Base-by-base conservation (phyloP, 306 rosid genomes). In the Hippophae rhamnoides region DNA sequence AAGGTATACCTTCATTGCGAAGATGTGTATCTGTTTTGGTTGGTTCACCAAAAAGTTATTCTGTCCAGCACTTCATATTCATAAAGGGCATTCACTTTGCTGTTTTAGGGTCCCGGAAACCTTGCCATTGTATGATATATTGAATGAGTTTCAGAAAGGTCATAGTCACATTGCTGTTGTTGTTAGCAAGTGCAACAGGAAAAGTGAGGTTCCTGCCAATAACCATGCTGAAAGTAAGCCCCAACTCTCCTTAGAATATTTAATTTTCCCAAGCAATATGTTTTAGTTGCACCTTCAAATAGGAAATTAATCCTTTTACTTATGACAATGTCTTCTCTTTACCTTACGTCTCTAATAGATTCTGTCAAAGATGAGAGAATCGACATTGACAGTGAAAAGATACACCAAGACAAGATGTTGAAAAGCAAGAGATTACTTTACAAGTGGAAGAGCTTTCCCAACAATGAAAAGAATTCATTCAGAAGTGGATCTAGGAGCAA, bases 151-250 rank as follows among this genome's bases (percentile, higher is more conserved):
- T 70, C 99, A 92, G 64, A 88, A 88, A 72, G 99, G 99, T 38
- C 96, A 88, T 61, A 92, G 99, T 68, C 96, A 92, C 83, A 87
- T 92, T 96, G 99, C 99, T 54, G 78, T 83, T 63, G 95, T 92
- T 59, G 71, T 88, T 40, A 79, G 78, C 67, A 62, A 38, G 43
- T 52, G 43, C 69, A 78, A 76, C 66, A 78, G 73, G 70, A 61
- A 71, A 23, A 56, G 3, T 8, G 86, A 72, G 45, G 81, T 72
- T 5, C 45, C 78, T 57, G 54, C 83, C 41, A 69, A 58, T 58
- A 71, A 69, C 41, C 54, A 27, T 27, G 62, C 49, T 41, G 67
- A 70, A 57, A 65, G 95, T 90, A 81, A 68, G 76, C 66, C 53
- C 71, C 49, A 25, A 56, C 42, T 57, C 60, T 12, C 52, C 54